Base-by-base conservation (phyloP, 73 alveolate genomes). In the Effrenium voratum region DNA sequence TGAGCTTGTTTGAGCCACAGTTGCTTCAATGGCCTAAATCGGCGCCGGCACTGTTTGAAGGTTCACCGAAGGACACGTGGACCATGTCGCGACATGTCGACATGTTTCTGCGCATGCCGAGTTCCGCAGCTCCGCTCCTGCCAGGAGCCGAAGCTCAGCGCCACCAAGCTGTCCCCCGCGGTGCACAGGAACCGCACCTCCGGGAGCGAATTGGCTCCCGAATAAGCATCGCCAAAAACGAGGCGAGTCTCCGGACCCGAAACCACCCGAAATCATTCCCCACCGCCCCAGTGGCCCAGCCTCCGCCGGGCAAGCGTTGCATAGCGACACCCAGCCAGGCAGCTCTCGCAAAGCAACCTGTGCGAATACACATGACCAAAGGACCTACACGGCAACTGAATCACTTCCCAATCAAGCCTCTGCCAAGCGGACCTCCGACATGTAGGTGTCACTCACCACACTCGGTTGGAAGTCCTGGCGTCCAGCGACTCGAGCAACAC, bases 371-470 rank as follows among this genome's bases (percentile, higher is more conserved):
- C n/a, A n/a, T n/a, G n/a, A n/a, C n/a, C 70, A 79, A 13, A 44
- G 30, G 66, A 52, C 40, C 34, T 63, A 15, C 12, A 24, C 40
- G 43, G 36, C 22, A 63, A 63, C 40, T 10, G 77, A 26, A 63
- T 22, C 12, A 16, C 40, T 32, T 24, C 77, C 19, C 63, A 52
- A 52, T 19, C 63, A 52, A 8, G 19, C 88, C 92, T 82, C 92
- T 22, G 92, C 92, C 24, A 32, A 82, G 44, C 50, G 52, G 46
- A 82, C 92, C 12, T 82, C 75, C 38, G 92, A 46, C 75, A 82
- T 3, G 50, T 82, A 82, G 92, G 92, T 82, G 73, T 82, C 75
- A 49, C 92, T 82, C 50, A 82, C 92, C 92, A 82, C 73, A 73
- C 92, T 82, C 70, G 92, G 92, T 22, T 60, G 92, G 41, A 82